phyloP scores from a whole-genome alignment of 116 monocot species.

The Iris pallida region DNA sequence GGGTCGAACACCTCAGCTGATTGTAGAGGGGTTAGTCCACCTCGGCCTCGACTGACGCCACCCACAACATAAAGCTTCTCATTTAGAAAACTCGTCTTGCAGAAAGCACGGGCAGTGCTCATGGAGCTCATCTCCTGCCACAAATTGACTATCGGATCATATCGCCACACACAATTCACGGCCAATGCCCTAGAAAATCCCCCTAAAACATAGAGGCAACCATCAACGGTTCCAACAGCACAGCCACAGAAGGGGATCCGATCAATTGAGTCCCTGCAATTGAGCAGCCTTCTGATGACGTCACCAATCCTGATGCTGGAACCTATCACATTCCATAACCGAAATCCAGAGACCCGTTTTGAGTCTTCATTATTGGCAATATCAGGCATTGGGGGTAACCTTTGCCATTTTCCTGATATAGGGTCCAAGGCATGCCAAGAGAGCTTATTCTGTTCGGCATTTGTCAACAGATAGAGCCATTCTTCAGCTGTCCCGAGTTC shows the following conservation, averaged over 20 bases:
- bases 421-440: constrained; percentile 90
- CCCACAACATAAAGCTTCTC: constrained; percentile 90
- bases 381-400: constrained; percentile 74
- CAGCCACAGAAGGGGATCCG: constrained; percentile 63
- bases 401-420: constrained; percentile 58
- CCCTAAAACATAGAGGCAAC: constrained; percentile 76
- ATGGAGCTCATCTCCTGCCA: constrained; percentile 80
- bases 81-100: constrained; percentile 71
- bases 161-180: constrained; percentile 72
- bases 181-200: constrained; percentile 65
- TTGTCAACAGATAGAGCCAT: constrained; percentile 79
- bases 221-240: constrained; percentile 65
- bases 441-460: constrained; percentile 45
- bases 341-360: constrained; percentile 39
- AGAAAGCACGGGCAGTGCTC: constrained; percentile 70
- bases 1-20: constrained; percentile 91
- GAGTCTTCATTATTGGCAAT: constrained; percentile 39
- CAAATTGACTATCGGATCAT: constrained; percentile 61
- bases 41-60: constrained; percentile 53
- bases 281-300: constrained; percentile 64
- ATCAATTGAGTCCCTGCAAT: constrained; percentile 29
- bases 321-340: constrained; percentile 45
- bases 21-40: constrained; percentile 65
- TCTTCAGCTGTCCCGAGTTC: constrained; percentile 72
- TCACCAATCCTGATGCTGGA: constrained; percentile 50